Evolutionary conservation across 371 early-diverging fungal species (phyloP), one percentile per base, ranked within the genome.

Genomic region (Lichtheimia hyalospora): DNA sequence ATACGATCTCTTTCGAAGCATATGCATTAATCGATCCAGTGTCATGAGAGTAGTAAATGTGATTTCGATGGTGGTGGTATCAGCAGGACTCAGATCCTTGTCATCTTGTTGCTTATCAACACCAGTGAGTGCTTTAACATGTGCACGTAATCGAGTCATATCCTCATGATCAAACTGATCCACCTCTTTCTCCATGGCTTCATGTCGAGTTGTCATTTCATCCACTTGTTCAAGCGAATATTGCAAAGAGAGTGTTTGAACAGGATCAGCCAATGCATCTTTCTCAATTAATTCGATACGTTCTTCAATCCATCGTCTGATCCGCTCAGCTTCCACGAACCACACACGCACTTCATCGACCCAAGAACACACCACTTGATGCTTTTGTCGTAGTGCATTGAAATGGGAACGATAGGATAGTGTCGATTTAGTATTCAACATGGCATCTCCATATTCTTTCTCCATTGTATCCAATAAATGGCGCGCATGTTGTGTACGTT

Each of bases 31-130:
- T 16, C 68, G 61, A 49, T 84, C 84, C n/a, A 84, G 63, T 3
- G 74, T 69, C 54, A 56, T 74, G 8, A 84, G 61, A 1, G 84
- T 80, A 14, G 77, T 71, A 15, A 84, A 68, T 15, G 81, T 80
- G 43, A 81, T 78, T 59, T 79, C 80, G 52, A 84, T 81, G 0
- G 84, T 84, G 4, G 80, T 80, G 1, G 80, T 80, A 50, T 84
- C 84, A 14, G 84, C 84, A 2, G 84, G 84, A 48, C 75, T 78
- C 14, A 84, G 66, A 49, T 68, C 69, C n/a, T 70, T 68, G 4
- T 46, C 53, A 15, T 73, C 72, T 12, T 60, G 64, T 20, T 54
- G 58, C 18, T 56, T 57, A 14, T 69, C 68, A 16, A 62, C 58
- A 13, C 69, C 71, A 0, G 82, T 79, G 21, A 81, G 61, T 4